A percentile compares a stretch with the other conserved stretches of the same genome.
phyloP scores from a whole-genome alignment of 352 stramenopile genomes.

The Pythium scleroteichum region DNA sequence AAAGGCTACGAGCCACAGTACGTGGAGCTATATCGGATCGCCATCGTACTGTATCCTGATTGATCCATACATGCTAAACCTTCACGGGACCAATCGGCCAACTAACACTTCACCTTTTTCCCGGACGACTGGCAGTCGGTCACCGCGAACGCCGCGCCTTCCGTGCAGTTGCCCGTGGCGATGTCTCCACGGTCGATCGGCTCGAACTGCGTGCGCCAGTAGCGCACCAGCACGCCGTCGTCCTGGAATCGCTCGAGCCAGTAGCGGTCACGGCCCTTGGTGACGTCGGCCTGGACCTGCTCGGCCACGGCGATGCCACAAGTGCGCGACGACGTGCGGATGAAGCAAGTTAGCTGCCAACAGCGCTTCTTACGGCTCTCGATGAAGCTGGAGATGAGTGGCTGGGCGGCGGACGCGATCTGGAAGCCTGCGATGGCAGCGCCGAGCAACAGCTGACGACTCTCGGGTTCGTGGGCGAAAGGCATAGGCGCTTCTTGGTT shows the following conservation, averaged over 20 bases:
- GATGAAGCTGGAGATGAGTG: neutral
- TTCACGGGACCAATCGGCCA: no score
- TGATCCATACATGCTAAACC: no score
- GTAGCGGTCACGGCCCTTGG: conserved; percentile 5
- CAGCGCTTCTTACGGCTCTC: conserved; percentile 1
- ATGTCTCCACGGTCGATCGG: conserved; percentile 9
- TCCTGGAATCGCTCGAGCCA: conserved; percentile 1
- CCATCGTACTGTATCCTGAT: no score
- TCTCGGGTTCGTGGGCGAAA: neutral
- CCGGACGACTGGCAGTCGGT: conserved; percentile 11
- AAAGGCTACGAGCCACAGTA: no score
- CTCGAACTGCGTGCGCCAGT: conserved; percentile 22
- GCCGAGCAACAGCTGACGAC: conserved; percentile 1
- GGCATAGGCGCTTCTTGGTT: neutral
- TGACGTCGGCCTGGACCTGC: conserved; percentile 8
- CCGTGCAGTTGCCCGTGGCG: conserved; percentile 7
- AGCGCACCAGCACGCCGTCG: conserved; percentile 13
- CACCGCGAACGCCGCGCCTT: conserved; percentile 6
- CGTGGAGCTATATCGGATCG: no score
- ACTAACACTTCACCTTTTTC: conserved; percentile 6
- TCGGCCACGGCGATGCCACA: conserved; percentile 7
- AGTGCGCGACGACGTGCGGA: conserved; percentile 1
- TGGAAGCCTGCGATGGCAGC: conserved; percentile 2
- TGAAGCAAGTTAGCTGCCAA: conserved; percentile 10
- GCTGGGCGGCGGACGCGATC: neutral